Conservation (phyloP, 2,329 filamentous ascomycete species). For the Aspergillus quadrilineatus region DNA sequence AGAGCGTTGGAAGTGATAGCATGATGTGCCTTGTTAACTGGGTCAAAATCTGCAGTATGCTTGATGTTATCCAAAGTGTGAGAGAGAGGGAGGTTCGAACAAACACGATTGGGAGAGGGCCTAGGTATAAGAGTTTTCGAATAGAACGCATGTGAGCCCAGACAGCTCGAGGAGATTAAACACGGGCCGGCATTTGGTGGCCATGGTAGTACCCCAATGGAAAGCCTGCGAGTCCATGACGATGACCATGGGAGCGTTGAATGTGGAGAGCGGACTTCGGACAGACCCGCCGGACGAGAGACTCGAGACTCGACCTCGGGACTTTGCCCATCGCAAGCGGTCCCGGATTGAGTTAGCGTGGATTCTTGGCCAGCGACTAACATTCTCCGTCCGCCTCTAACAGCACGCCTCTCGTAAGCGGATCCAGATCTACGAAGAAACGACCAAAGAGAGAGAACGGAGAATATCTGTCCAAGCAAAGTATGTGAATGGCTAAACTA, state of each 20-base stretch:
- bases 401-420: no score
- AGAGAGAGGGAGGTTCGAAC: not conserved
- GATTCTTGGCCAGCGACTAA: not conserved
- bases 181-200: no score
- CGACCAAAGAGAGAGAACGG: not conserved
- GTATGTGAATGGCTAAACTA: not conserved
- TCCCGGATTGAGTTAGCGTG: not conserved
- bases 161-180: not conserved
- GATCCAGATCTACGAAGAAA: no score
- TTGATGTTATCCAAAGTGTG: not conserved
- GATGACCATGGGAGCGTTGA: no score
- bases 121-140: no score
- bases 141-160: not conserved
- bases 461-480: not conserved
- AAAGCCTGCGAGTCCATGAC: no score
- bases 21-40: slow-evolving; percentile 15
- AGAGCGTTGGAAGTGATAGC: slow-evolving; percentile 21
- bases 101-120: no score
- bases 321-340: not conserved
- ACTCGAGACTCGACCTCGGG: no score
- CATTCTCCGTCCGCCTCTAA: no score
- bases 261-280: not conserved
- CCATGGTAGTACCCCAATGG: no score
- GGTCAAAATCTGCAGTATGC: not conserved
- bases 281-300: not conserved